Conservation (phyloP, 768 basidiomycete genomes). For the Chalciporus chontae region DNA sequence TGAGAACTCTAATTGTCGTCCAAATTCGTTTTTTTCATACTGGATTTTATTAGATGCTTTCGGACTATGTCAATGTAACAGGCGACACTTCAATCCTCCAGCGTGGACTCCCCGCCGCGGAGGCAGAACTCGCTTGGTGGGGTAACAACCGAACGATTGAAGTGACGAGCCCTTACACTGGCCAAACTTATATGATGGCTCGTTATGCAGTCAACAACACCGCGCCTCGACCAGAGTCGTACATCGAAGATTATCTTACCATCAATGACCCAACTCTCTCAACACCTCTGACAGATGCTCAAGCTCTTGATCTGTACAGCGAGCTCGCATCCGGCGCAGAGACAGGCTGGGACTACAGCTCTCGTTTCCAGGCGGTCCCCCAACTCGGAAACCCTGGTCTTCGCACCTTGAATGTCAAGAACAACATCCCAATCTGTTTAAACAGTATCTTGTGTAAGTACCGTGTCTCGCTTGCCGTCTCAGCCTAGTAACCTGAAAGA, state of each 20-base stretch:
- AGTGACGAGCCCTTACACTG: constrained; percentile 69
- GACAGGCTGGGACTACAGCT: constrained; percentile 50
- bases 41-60: constrained; percentile 62
- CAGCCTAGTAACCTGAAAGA: not conserved
- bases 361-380: constrained; percentile 39
- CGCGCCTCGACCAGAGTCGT: constrained; percentile 88
- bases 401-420: constrained; percentile 66
- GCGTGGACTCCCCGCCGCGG: constrained; percentile 81
- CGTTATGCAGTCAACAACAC: constrained; percentile 77
- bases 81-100: constrained; percentile 72
- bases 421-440: constrained; percentile 69
- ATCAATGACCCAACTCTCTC: constrained; percentile 60
- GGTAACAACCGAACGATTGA: constrained; percentile 60
- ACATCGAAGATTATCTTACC: constrained; percentile 73
- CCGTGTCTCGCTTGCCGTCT: not conserved
- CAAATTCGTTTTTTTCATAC: not conserved
- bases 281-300: constrained; percentile 55
- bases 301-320: constrained; percentile 67
- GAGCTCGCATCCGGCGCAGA: constrained; percentile 90
- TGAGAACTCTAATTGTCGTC: constrained; percentile 27
- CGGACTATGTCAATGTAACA: constrained; percentile 71
- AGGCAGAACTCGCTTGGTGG: constrained; percentile 88
- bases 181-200: constrained; percentile 59
- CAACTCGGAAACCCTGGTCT: constrained; percentile 50
- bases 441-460: constrained; percentile 81